Percentiles rank a stretch among this genome's conserved stretches.
These are phyloP conservation scores for Malassezia restricta DNA, from an alignment of 1,284 basidiomycete species.

Conservation along the genomic window DNA sequence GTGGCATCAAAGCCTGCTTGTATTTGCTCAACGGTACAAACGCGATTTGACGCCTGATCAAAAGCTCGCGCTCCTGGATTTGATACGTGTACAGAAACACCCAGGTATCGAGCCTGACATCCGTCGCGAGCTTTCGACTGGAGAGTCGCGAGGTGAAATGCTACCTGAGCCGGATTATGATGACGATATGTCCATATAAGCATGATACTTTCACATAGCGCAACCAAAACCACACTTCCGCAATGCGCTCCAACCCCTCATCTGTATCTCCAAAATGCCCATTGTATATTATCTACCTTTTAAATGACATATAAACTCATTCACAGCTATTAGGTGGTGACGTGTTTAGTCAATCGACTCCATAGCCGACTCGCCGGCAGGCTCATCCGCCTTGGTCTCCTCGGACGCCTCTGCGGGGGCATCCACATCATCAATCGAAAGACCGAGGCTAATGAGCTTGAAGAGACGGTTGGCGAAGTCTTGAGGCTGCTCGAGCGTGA, in stretches of 20 bases:
- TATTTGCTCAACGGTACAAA: conserved; percentile 91
- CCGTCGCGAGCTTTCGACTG: conserved; percentile 60
- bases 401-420: conserved; percentile 13
- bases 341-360: conserved; percentile 43
- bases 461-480: conserved; percentile 92
- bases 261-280: too few relatives aligned
- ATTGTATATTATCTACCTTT: not conserved
- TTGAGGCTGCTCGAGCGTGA: conserved; percentile 86
- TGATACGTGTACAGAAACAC: conserved; percentile 74
- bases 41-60: conserved; percentile 95
- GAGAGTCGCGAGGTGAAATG: conserved; percentile 50
- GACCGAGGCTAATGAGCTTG: conserved; percentile 76
- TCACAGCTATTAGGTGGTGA: not conserved
- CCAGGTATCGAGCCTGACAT: conserved; percentile 80
- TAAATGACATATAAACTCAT: not conserved
- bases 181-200: conserved; percentile 19
- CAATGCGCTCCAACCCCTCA: not conserved
- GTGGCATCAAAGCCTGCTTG: conserved; percentile 93
- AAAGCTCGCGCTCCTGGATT: conserved; percentile 90
- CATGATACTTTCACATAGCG: not conserved
- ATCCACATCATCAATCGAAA: conserved; percentile 50
- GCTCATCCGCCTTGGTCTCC: conserved; percentile 26
- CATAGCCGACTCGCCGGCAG: conserved; percentile 42
- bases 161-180: conserved; percentile 40
- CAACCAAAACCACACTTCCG: not conserved